Evolutionary conservation across 1,284 basidiomycete species (phyloP).

Genomic region (Pholiota adiposa): DNA sequence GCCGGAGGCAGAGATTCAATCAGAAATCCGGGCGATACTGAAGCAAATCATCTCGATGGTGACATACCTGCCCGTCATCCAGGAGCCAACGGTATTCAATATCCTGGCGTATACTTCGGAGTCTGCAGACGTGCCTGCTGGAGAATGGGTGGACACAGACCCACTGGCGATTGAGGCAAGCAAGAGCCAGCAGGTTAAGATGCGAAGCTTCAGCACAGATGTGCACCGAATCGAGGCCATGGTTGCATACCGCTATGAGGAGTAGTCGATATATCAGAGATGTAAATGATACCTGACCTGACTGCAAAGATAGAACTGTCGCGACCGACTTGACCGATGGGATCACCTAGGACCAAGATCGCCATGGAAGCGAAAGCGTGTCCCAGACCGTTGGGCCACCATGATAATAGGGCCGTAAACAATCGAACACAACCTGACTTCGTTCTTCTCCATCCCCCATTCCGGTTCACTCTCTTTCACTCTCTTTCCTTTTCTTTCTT

Average conservation of each 20-base stretch:
- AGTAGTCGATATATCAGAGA: conserved; percentile 28
- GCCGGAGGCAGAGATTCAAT: conserved; percentile 92
- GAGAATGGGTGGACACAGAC: conserved; percentile 95
- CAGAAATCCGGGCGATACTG: conserved; percentile 96
- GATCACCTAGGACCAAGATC: conserved; percentile 27
- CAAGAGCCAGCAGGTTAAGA: conserved; percentile 95
- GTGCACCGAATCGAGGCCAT: conserved; percentile 90
- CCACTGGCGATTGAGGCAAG: conserved; percentile 94
- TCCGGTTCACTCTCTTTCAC: conserved; percentile 28
- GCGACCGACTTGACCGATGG: conserved; percentile 27
- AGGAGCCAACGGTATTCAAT: conserved; percentile 95
- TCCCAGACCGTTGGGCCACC: conserved; percentile 17
- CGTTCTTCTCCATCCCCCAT: conserved; percentile 20
- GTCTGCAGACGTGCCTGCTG: conserved; percentile 85
- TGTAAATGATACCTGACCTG: conserved; percentile 9
- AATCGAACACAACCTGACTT: conserved; percentile 22
- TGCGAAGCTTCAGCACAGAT: conserved; percentile 90
- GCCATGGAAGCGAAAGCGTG: conserved; percentile 34
- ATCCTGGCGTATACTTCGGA: conserved; percentile 93
- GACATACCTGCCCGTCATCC: conserved; percentile 94
- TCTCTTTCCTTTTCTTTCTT: conserved; percentile 29
- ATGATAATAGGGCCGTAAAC: conserved; percentile 18
- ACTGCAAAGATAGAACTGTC: conserved; percentile 6
- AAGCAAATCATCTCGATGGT: conserved; percentile 98
- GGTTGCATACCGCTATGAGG: conserved; percentile 84